These are phyloP conservation scores for Podila minutissima DNA, from an alignment of 192 early-diverging fungal species.

Conservation along the genomic window DNA sequence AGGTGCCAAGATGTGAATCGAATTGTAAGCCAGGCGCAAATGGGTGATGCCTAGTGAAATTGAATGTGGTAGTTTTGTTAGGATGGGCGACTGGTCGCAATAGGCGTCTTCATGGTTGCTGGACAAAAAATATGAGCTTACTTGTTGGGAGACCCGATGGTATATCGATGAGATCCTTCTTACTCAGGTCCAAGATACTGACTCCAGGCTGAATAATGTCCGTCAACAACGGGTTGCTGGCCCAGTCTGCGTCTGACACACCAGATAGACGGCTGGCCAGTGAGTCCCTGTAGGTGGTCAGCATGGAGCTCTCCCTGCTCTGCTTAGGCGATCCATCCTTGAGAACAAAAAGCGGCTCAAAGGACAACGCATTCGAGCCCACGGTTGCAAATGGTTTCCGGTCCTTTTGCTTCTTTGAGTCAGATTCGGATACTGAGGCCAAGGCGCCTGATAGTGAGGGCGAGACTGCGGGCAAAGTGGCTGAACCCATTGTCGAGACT, in stretches of 20 bases:
- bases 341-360: conserved; percentile 43
- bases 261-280: conserved; percentile 17
- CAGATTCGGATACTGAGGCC: conserved; percentile 15
- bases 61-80: too few relatives aligned
- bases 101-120: background rate
- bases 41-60: conserved; percentile 40
- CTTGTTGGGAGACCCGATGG: conserved; percentile 26
- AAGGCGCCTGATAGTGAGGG: conserved; percentile 10
- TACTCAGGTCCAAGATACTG: conserved; percentile 37
- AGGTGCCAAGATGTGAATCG: conserved; percentile 22
- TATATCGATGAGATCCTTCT: conserved; percentile 33
- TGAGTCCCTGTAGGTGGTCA: conserved; percentile 1
- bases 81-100: background rate
- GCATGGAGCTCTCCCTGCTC: background rate
- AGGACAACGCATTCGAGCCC: conserved; percentile 18
- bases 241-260: conserved; percentile 41
- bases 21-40: conserved; percentile 40
- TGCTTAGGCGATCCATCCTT: conserved; percentile 14
- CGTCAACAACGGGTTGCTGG: conserved; percentile 2
- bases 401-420: conserved; percentile 9
- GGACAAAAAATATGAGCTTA: conserved; percentile 5
- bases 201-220: conserved; percentile 32
- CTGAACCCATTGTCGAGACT: conserved; percentile 37
- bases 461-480: conserved; percentile 14
- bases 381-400: conserved; percentile 12